phyloP scores from a whole-genome alignment of 148 eudicot species.

The Rhododendron henanense region DNA sequence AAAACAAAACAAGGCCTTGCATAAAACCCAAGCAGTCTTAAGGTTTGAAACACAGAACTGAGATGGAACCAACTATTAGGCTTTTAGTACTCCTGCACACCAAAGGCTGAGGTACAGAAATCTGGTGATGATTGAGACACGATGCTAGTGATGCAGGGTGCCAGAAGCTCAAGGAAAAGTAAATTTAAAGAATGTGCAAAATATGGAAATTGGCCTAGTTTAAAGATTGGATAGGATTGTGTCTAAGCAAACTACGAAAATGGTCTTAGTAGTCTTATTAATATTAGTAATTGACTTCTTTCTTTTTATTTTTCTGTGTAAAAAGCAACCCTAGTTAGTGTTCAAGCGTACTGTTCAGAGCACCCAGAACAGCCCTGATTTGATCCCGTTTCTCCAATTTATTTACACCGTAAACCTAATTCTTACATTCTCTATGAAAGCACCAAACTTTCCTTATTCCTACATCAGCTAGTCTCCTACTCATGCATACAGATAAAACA shows the following conservation, averaged over 20 bases:
- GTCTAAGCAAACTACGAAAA: neutral
- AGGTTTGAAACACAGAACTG: neutral
- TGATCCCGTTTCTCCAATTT: neutral
- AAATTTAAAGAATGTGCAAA: neutral
- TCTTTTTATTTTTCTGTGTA: neutral
- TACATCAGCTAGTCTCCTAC: neutral
- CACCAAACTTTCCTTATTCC: neutral
- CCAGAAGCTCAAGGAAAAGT: neutral
- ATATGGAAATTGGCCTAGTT: neutral
- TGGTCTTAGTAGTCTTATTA: neutral
- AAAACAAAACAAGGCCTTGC: neutral
- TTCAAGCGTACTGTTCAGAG: neutral
- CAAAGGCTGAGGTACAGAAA: neutral
- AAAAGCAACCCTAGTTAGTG: neutral
- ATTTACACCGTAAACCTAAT: neutral
- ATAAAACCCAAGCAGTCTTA: neutral
- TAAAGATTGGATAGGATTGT: neutral
- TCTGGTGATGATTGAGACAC: neutral
- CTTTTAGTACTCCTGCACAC: neutral
- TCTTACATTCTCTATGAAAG: neutral
- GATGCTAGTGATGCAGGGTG: neutral
- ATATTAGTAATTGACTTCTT: neutral
- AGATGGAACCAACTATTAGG: neutral
- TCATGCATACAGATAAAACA: neutral
- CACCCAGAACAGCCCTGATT: neutral